Evolutionary conservation across 2,329 filamentous ascomycete species (phyloP).

Genomic region (Zasmidium citrigriseum): DNA sequence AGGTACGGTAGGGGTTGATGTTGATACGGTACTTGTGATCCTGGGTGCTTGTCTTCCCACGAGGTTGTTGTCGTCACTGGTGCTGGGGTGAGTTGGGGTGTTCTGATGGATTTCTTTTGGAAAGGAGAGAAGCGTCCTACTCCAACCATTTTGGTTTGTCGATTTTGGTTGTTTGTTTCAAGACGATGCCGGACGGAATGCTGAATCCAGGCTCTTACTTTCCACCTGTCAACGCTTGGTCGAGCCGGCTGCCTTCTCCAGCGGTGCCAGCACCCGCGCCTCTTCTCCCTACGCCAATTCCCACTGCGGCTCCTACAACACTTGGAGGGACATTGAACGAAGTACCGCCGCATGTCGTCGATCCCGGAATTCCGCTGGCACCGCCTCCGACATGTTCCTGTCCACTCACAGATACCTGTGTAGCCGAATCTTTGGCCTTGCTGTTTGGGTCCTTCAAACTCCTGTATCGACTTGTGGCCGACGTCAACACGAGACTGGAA

Average conservation of each 20-base stretch:
- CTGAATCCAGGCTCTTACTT: neutral
- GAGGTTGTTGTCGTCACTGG: neutral
- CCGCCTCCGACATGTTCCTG: neutral
- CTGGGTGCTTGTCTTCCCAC: neutral
- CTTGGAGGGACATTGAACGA: neutral
- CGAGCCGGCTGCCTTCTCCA: neutral
- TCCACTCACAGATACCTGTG: conserved; percentile 2
- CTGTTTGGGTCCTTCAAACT: conserved; percentile 5
- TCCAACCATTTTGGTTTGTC: neutral
- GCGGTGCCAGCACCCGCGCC: neutral
- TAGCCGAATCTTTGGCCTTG: neutral
- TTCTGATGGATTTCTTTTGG: neutral
- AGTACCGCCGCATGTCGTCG: neutral
- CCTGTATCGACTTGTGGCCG: neutral
- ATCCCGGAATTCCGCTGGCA: neutral
- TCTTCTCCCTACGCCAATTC: neutral
- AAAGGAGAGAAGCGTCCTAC: neutral
- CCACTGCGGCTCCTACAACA: neutral
- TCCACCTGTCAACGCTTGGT: neutral
- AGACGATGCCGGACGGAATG: neutral
- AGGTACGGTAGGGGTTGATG: neutral
- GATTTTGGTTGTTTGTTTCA: neutral
- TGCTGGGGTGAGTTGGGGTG: neutral
- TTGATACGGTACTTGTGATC: neutral
- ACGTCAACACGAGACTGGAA: neutral